A percentile compares a stretch with the other conserved stretches of the same genome.
These are phyloP conservation scores for Cymodocea nodosa DNA, from an alignment of 116 monocot genomes.

Conservation along the genomic window DNA sequence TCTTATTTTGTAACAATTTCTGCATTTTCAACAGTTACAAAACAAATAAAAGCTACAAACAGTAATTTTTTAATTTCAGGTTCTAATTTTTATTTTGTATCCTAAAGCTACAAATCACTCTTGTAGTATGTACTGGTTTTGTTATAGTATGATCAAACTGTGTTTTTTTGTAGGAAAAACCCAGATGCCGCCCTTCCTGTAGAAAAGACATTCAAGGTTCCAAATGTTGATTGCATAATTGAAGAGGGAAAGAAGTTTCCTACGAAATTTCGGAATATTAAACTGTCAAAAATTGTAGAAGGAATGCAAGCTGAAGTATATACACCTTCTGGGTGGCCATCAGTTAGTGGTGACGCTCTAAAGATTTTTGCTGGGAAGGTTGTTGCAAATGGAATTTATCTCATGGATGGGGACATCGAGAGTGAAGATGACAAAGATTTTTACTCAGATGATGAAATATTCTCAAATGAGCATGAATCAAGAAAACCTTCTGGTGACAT, in stretches of 20 bases:
- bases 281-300: slow-evolving; percentile 26
- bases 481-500: not conserved
- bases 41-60: no score
- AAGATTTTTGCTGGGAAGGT: slow-evolving; percentile 74
- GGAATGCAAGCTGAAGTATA: slow-evolving; percentile 47
- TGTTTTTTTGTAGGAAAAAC: slow-evolving; percentile 43
- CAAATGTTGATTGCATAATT: slow-evolving; percentile 44
- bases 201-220: slow-evolving; percentile 69
- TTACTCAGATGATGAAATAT: not conserved
- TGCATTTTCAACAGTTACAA: no score
- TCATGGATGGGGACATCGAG: slow-evolving; percentile 19
- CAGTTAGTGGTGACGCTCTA: slow-evolving; percentile 78
- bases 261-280: slow-evolving; percentile 60
- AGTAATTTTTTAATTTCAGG: no score
- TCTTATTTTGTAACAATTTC: no score
- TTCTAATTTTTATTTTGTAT: no score
- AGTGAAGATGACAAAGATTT: slow-evolving; percentile 8
- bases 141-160: not conserved
- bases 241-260: slow-evolving; percentile 58
- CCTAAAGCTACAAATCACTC: no score
- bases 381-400: slow-evolving; percentile 25
- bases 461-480: not conserved
- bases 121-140: not conserved
- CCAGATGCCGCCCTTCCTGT: slow-evolving; percentile 26
- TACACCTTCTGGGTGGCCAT: slow-evolving; percentile 89